Percentiles rank a stretch among this genome's conserved stretches.
Evolutionary conservation across 345 rosid genomes (phyloP).

Genomic region (Salix caprea): DNA sequence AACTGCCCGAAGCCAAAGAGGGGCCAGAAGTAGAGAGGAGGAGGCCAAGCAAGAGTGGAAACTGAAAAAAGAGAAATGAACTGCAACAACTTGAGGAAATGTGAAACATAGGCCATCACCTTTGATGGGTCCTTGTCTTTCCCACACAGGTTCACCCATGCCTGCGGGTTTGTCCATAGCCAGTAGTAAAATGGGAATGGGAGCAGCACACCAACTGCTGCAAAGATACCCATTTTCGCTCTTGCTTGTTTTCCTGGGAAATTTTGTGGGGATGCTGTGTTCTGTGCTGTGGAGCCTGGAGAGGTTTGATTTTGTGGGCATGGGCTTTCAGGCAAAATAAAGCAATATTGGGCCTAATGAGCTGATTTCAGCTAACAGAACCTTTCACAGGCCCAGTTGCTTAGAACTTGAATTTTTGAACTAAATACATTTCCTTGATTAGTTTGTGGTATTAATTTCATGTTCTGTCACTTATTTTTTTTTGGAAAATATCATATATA

Average conservation of each 20-base stretch:
- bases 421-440: background rate
- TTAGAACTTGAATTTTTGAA: background rate
- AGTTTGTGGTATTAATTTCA: no score
- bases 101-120: conserved; percentile 68
- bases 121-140: conserved; percentile 63
- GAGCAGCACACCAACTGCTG: conserved; percentile 54
- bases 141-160: conserved; percentile 77
- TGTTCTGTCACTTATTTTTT: no score
- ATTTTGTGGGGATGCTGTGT: background rate
- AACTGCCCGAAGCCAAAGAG: conserved; percentile 80
- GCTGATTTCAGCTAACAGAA: background rate
- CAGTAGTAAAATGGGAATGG: conserved; percentile 87
- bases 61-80: conserved; percentile 65
- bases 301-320: background rate
- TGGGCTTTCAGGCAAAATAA: background rate
- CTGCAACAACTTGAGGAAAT: conserved; percentile 71
- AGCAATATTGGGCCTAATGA: background rate
- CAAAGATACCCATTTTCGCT: conserved; percentile 53
- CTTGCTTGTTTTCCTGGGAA: background rate
- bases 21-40: conserved; percentile 86
- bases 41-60: conserved; percentile 72
- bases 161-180: conserved; percentile 73
- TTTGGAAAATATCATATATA: no score
- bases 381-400: background rate
- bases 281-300: background rate